Evolutionary conservation across 1,284 basidiomycete genomes (phyloP), one percentile per base, ranked within the genome.

Genomic region (Fistulinella staudtii): DNA sequence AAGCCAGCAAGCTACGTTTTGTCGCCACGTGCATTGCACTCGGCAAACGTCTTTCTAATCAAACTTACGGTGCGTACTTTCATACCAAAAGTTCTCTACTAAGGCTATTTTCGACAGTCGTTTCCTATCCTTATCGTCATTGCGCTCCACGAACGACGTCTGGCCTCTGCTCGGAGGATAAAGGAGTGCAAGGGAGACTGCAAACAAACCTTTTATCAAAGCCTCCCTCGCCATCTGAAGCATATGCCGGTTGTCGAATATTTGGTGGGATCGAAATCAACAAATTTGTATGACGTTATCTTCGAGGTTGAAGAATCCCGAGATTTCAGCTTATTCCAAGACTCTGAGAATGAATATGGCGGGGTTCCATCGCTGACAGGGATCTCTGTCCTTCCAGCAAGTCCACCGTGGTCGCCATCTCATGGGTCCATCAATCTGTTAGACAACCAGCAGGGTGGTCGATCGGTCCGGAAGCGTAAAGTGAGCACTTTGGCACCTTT

Each of bases 71-170:
- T 54, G 25, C 13, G 56, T 48, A 21, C 36, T 7, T 46, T 25
- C 4, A 7, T 5, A 7, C 36, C 34, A 27, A 14, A 22, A 17
- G 24, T n/a, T 36, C 33, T 36, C 28, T 8, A 11, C 37, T 49
- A 25, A 61, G 21, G 27, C 41, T 39, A 13, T 36, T 42, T 51
- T 11, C 51, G 22, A 41, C 30, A 85, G 77, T 80, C 80, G 11
- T 84, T 94, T 57, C 92, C 91, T 0, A 79, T 85, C 43, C 75
- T 96, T 18, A 65, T 94, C 33, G 57, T 74, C 36, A 93, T 96
- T 52, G 81, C 81, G 2, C 57, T 85, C 7, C 93, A 92, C 65
- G 93, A 96, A 66, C 77, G 91, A 5, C 80, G 77, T 55, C 68
- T 86, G 29, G 70, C 75, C 10, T 61, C 69, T 21, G 75, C 76